A percentile compares a stretch with the other conserved stretches of the same genome.
Evolutionary conservation across 2,329 filamentous ascomycete genomes (phyloP).

Genomic region (Ophiostoma perfectum): DNA sequence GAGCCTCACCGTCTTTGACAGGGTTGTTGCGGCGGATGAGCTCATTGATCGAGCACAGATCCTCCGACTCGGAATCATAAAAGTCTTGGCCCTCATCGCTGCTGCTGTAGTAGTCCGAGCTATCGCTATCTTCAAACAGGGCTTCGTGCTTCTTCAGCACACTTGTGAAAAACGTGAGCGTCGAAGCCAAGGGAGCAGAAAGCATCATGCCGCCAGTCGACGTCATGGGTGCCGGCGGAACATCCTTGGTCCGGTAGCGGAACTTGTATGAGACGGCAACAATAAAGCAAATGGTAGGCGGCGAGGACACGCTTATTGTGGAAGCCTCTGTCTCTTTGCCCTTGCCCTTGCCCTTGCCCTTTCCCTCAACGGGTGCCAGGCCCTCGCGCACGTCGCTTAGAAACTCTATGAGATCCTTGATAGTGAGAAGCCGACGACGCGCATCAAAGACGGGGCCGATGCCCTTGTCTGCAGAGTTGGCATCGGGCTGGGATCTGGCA

Average conservation of each 20-base stretch:
- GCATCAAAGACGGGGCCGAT: background rate
- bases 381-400: slow-evolving; percentile 13
- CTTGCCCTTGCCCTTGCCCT: background rate
- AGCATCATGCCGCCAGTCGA: background rate
- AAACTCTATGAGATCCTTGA: slow-evolving; percentile 18
- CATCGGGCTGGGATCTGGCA: background rate
- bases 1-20: background rate
- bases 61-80: background rate
- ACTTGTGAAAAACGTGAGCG: background rate
- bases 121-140: background rate
- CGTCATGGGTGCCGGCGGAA: background rate
- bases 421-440: slow-evolving; percentile 15
- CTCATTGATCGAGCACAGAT: background rate
- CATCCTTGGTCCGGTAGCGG: background rate
- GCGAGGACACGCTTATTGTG: background rate
- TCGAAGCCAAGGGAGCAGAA: background rate
- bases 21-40: background rate
- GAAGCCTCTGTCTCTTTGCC: background rate
- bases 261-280: slow-evolving; percentile 21
- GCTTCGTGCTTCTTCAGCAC: background rate
- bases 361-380: background rate
- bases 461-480: background rate
- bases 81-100: background rate
- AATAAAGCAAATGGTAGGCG: slow-evolving; percentile 19
- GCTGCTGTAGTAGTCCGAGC: background rate